These are phyloP conservation scores for Ramaria sp. DNA, from an alignment of 768 basidiomycete genomes.

Conservation along the genomic window DNA sequence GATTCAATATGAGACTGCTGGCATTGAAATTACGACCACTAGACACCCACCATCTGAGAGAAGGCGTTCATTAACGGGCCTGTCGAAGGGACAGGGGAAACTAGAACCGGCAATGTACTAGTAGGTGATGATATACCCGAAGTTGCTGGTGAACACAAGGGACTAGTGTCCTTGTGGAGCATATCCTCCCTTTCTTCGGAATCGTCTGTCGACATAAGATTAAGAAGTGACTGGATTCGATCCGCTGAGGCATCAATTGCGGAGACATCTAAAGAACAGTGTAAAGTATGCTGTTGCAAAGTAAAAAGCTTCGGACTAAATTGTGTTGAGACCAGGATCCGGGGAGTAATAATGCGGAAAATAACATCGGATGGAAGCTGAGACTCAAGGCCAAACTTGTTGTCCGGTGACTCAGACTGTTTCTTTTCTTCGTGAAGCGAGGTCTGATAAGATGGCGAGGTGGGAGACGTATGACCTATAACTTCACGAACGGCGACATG, in stretches of 20 bases:
- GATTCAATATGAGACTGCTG: not conserved
- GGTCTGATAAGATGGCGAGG: not conserved
- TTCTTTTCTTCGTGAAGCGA: not conserved
- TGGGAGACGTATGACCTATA: not conserved
- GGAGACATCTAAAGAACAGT: constrained; percentile 33
- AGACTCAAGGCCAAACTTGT: not conserved
- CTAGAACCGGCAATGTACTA: not conserved
- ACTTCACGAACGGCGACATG: constrained; percentile 24
- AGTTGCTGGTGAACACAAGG: not conserved
- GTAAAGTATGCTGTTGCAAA: constrained; percentile 43
- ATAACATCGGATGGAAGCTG: constrained; percentile 18
- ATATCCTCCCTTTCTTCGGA: not conserved
- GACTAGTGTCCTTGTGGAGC: not conserved
- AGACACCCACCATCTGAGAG: not conserved
- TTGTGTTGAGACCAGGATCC: constrained; percentile 35
- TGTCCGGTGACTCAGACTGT: not conserved
- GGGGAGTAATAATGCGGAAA: constrained; percentile 33
- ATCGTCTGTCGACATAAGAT: not conserved
- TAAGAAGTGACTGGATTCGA: not conserved
- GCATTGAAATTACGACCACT: not conserved
- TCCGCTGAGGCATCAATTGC: constrained; percentile 22
- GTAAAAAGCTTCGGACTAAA: constrained; percentile 49
- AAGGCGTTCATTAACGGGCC: not conserved
- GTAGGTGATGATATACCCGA: not conserved
- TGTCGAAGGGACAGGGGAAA: not conserved